phyloP scores from a whole-genome alignment of 2,329 filamentous ascomycete species.

The Alternaria longipes region DNA sequence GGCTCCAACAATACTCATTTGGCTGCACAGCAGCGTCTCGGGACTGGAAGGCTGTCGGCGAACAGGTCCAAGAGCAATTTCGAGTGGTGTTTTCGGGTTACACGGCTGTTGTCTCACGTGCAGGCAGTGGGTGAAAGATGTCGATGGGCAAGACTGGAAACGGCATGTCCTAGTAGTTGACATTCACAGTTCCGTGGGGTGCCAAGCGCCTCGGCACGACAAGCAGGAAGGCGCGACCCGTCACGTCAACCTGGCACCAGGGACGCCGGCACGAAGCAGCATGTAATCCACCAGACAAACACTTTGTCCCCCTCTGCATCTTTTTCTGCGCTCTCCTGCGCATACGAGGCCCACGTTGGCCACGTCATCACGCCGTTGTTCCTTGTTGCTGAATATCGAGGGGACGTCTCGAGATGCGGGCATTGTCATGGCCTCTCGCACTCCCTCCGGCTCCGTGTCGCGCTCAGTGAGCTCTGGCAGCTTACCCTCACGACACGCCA shows the following conservation, averaged over 20 bases:
- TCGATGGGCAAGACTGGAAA: not conserved
- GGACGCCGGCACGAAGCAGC: slow-evolving; percentile 14
- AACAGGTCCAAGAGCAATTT: not conserved
- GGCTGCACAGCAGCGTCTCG: slow-evolving; percentile 1
- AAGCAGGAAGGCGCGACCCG: slow-evolving; percentile 26
- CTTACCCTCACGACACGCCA: slow-evolving; percentile 28
- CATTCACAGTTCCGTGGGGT: slow-evolving; percentile 5
- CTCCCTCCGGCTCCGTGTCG: slow-evolving; percentile 32
- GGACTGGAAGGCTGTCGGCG: not conserved
- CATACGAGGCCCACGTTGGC: slow-evolving; percentile 13
- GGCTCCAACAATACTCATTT: not conserved
- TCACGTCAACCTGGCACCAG: slow-evolving; percentile 22
- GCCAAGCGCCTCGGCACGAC: slow-evolving; percentile 26
- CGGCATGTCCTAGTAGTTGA: slow-evolving; percentile 3
- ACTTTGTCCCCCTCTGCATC: slow-evolving; percentile 5
- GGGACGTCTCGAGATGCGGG: slow-evolving; percentile 28
- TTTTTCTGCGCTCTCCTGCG: slow-evolving; percentile 14
- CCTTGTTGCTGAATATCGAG: slow-evolving; percentile 1
- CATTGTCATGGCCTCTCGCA: slow-evolving; percentile 39
- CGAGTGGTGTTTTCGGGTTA: slow-evolving; percentile 2
- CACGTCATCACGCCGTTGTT: slow-evolving; percentile 17
- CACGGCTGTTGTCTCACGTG: slow-evolving; percentile 5
- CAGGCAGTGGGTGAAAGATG: not conserved
- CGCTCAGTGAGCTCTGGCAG: slow-evolving; percentile 44
- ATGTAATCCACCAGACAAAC: slow-evolving; percentile 17